Evolutionary conservation across 2,329 filamentous ascomycete genomes (phyloP).

Genomic region (Bipolaris gigantea): DNA sequence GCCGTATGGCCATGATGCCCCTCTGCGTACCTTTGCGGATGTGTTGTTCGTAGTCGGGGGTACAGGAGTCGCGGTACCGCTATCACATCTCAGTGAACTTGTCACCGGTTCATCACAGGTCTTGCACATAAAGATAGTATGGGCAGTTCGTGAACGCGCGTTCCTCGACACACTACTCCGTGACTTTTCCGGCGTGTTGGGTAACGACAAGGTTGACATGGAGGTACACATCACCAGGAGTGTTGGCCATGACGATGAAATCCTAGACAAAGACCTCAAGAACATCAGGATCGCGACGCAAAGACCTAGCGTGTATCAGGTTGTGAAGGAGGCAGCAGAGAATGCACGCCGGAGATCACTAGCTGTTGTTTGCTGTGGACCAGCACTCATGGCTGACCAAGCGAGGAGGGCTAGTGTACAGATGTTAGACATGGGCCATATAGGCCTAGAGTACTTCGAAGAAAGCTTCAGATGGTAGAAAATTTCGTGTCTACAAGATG

Average conservation of each 20-base stretch:
- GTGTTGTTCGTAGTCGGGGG: conserved; percentile 44
- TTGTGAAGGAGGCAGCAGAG: conserved; percentile 41
- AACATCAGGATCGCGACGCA: conserved; percentile 35
- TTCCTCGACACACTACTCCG: conserved; percentile 31
- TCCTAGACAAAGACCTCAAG: conserved; percentile 18
- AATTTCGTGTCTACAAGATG: no score
- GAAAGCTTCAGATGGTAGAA: conserved; percentile 52
- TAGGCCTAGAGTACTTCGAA: conserved; percentile 50
- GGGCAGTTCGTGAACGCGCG: conserved; percentile 39
- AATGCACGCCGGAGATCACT: conserved; percentile 32
- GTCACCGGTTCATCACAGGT: conserved; percentile 18
- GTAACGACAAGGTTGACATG: conserved; percentile 30
- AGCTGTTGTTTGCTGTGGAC: conserved; percentile 52
- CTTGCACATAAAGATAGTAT: conserved; percentile 34
- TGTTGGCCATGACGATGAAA: conserved; percentile 27
- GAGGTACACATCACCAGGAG: conserved; percentile 35
- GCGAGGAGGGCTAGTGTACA: conserved; percentile 46
- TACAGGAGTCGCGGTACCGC: conserved; percentile 39
- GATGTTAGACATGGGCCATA: conserved; percentile 32
- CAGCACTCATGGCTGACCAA: conserved; percentile 51
- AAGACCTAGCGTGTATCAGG: conserved; percentile 45
- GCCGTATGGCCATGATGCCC: conserved; percentile 51
- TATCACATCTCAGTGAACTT: conserved; percentile 34
- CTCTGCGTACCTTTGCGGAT: conserved; percentile 47
- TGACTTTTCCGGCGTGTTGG: conserved; percentile 25